Percentiles rank a stretch among this genome's conserved stretches.
Evolutionary conservation across 176 grass and related monocot species (phyloP).

Genomic region (Saccharum officinarum): DNA sequence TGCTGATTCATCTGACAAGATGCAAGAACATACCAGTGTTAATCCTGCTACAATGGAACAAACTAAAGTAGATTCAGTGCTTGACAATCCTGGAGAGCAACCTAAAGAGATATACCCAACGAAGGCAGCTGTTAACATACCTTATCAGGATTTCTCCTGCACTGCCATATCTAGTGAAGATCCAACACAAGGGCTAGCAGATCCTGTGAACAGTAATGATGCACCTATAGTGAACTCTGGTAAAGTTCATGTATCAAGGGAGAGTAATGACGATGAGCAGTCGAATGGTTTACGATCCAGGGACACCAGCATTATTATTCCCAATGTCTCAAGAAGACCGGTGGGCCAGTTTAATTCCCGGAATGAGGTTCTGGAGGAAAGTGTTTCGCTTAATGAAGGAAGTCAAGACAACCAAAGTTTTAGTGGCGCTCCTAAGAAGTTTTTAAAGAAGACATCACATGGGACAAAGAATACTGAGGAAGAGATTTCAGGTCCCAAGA

Average conservation of each 20-base stretch:
- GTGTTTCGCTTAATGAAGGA: slow-evolving; percentile 39
- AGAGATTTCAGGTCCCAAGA: slow-evolving; percentile 45
- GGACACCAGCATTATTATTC: slow-evolving; percentile 52
- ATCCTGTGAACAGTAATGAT: slow-evolving; percentile 38
- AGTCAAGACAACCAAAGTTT: slow-evolving; percentile 48
- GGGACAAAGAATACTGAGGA: slow-evolving; percentile 36
- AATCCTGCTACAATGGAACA: slow-evolving; percentile 35
- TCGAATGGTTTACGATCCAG: slow-evolving; percentile 57
- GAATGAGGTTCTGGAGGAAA: slow-evolving; percentile 47
- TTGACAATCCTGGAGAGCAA: slow-evolving; percentile 26
- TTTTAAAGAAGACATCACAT: slow-evolving; percentile 36
- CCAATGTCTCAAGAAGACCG: slow-evolving; percentile 43
- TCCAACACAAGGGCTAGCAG: slow-evolving; percentile 35
- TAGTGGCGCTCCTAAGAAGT: slow-evolving; percentile 21
- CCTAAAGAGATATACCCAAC: slow-evolving; percentile 32
- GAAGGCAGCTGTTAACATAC: slow-evolving; percentile 41
- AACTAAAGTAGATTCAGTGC: slow-evolving; percentile 20
- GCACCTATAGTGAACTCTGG: slow-evolving; percentile 8
- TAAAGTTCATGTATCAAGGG: slow-evolving; percentile 40
- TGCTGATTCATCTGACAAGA: slow-evolving; percentile 34
- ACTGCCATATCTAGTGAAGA: slow-evolving; percentile 46
- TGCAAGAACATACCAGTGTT: slow-evolving; percentile 32
- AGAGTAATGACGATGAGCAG: slow-evolving; percentile 43
- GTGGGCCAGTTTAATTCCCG: slow-evolving; percentile 24
- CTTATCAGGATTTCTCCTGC: slow-evolving; percentile 33